Base-by-base conservation (phyloP, 225 moss, liverwort and hornwort genomes). In the Asterella californica region DNA sequence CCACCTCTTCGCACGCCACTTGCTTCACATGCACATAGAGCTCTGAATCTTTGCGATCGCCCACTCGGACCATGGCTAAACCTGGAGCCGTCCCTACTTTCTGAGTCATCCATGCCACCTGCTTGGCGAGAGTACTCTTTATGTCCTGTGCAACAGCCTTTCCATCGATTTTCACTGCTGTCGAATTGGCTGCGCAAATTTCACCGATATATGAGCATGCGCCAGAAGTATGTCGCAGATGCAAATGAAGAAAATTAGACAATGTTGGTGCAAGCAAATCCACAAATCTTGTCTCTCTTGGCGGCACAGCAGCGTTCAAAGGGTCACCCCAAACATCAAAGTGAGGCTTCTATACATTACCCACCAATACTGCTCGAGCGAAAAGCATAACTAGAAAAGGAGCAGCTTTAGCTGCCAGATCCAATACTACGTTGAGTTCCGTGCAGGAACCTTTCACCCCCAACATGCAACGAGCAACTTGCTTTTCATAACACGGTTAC, bases 21-120 rank as follows among this genome's bases (percentile, higher is more conserved):
- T 93, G 87, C 85, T 96, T 96, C 72, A 86, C 91, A 78, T 93
- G 94, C 25, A 91, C 93, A 78, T 96, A 96, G n/a, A 91, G 64
- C 38, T 88, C 84, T 36, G 91, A 91, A 36, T 94, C 93, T 77
- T 87, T 91, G 47, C 94, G 93, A 54, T 93, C 79, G 3, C 96
- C 94, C 18, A 96, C 91, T 70, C 89, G 89, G 53, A 96, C 77
- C 65, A 96, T 90, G 55, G 96, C 96, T 54, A 96, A 76, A 9
- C 96, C 96, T 27, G 96, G 96, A 60, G 91, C 93, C 36, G 80
- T 77, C 25, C 92, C 90, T 50, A 92, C 86, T 84, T 89, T 89
- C 79, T 85, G 84, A 25, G 84, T 93, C 85, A 96, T 78, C 87
- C 84, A 83, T 81, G 78, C 78, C 60, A 96, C 91, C 66, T 91